Percentiles rank a stretch among this genome's conserved stretches.
Conservation (phyloP, 176 grass and related monocot genomes). For the Avena eriantha region DNA sequence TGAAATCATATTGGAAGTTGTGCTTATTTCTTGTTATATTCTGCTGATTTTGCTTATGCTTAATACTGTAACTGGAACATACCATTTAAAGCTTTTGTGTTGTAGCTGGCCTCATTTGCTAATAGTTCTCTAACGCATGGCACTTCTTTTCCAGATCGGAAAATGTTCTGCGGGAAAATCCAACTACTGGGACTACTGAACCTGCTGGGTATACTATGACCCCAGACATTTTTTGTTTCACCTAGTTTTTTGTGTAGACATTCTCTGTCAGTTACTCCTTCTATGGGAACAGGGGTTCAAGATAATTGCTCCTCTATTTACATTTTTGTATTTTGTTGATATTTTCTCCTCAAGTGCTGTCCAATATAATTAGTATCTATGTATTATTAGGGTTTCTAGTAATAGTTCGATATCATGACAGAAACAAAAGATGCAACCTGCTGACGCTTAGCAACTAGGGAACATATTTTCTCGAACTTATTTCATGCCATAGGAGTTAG, state of each 20-base stretch:
- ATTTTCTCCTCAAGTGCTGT: background rate
- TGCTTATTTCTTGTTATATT: constrained; percentile 19
- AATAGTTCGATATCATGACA: background rate
- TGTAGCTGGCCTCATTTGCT: background rate
- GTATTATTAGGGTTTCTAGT: background rate
- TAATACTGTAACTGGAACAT: background rate
- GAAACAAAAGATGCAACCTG: background rate
- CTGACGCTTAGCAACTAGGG: background rate
- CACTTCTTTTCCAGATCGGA: constrained; percentile 57
- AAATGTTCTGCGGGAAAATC: constrained; percentile 19
- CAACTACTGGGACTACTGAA: constrained; percentile 40
- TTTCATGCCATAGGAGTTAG: background rate
- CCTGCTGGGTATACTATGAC: constrained; percentile 56
- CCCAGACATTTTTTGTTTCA: background rate
- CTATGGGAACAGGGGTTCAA: background rate
- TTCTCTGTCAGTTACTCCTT: background rate
- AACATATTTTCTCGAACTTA: background rate
- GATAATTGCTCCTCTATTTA: constrained; percentile 6
- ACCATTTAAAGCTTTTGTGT: background rate
- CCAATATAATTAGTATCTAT: constrained; percentile 7
- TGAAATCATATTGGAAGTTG: constrained; percentile 25
- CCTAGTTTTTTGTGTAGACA: background rate
- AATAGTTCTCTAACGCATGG: constrained; percentile 28
- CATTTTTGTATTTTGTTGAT: background rate
- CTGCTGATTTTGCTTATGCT: background rate